Evolutionary conservation across 2,329 filamentous ascomycete species (phyloP).

Genomic region (Aplosporella prunicola): DNA sequence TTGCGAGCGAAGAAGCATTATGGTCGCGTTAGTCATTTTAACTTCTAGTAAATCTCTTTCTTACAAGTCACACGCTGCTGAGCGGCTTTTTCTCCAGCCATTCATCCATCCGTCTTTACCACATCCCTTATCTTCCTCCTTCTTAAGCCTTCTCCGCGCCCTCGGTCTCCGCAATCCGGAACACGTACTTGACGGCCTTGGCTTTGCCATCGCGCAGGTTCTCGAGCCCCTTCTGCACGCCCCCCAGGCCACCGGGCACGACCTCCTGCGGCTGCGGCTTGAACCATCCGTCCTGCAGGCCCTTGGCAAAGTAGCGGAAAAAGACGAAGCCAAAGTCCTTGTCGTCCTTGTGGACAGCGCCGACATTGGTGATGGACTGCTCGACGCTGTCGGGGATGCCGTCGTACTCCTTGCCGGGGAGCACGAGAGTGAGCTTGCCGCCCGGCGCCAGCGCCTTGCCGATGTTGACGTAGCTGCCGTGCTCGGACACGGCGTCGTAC

Average conservation of each 20-base stretch:
- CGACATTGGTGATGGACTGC: slow-evolving; percentile 2
- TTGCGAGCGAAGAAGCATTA: too few species aligned
- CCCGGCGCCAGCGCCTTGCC: slow-evolving; percentile 26
- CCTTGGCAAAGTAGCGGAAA: slow-evolving; percentile 22
- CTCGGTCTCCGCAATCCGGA: too few species aligned
- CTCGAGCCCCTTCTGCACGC: slow-evolving; percentile 19
- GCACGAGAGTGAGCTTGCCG: slow-evolving; percentile 30
- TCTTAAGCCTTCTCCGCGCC: too few species aligned
- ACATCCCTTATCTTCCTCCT: too few species aligned
- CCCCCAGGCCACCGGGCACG: slow-evolving; percentile 19
- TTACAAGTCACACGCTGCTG: too few species aligned
- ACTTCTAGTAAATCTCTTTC: too few species aligned
- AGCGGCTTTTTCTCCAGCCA: too few species aligned
- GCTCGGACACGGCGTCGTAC: slow-evolving; percentile 19
- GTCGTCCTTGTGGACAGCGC: slow-evolving; percentile 17
- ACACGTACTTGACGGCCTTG: slow-evolving; percentile 24
- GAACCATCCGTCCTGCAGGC: slow-evolving; percentile 28
- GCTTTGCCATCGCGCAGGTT: slow-evolving; percentile 22
- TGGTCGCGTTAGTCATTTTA: too few species aligned
- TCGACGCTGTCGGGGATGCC: neutral
- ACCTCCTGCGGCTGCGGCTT: slow-evolving; percentile 26
- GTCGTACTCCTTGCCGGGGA: slow-evolving; percentile 34
- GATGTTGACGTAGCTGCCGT: slow-evolving; percentile 31
- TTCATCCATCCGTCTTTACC: too few species aligned
- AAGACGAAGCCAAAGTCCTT: slow-evolving; percentile 29